Percentiles rank a stretch among this genome's conserved stretches.
These are phyloP conservation scores for Lasiodiplodia citricola DNA, from an alignment of 2,329 filamentous ascomycete species.

Conservation along the genomic window DNA sequence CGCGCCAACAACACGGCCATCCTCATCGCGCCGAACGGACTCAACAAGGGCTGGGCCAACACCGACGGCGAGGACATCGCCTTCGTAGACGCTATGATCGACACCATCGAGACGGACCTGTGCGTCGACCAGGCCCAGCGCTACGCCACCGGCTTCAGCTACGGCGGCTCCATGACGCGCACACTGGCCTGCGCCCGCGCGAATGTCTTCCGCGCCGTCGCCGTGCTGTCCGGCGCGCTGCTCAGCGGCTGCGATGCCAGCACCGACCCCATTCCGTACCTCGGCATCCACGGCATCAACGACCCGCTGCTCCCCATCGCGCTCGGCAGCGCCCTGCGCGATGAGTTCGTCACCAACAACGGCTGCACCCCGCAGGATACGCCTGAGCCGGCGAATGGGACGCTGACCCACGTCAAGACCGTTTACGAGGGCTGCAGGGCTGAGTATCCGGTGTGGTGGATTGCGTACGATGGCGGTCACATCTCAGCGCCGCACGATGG, in stretches of 20 bases:
- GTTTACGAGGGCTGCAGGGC: slow-evolving; percentile 36
- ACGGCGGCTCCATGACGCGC: slow-evolving; percentile 52
- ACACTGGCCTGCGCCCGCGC: slow-evolving; percentile 51
- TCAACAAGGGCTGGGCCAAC: slow-evolving; percentile 52
- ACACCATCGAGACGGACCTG: slow-evolving; percentile 46
- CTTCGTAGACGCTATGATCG: slow-evolving; percentile 49
- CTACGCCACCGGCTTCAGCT: slow-evolving; percentile 55
- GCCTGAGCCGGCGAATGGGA: slow-evolving; percentile 31
- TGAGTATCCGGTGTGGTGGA: slow-evolving; percentile 44
- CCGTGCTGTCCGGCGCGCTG: slow-evolving; percentile 33
- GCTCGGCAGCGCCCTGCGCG: slow-evolving; percentile 43
- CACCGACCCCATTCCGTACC: slow-evolving; percentile 47
- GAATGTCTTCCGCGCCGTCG: slow-evolving; percentile 47
- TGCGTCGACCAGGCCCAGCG: slow-evolving; percentile 51
- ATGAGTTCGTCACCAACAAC: slow-evolving; percentile 47
- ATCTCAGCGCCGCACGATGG: slow-evolving; percentile 31
- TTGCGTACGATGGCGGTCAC: slow-evolving; percentile 41
- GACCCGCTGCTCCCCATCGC: slow-evolving; percentile 46
- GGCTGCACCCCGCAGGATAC: slow-evolving; percentile 37
- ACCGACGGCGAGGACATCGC: slow-evolving; percentile 48
- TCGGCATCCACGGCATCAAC: slow-evolving; percentile 47
- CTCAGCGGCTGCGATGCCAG: slow-evolving; percentile 39
- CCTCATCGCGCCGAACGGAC: slow-evolving; percentile 52
- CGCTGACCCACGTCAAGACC: slow-evolving; percentile 31
- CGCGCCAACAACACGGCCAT: slow-evolving; percentile 46